Conservation (phyloP, 2,329 filamentous ascomycete species). For the Aspergillus proliferans region DNA sequence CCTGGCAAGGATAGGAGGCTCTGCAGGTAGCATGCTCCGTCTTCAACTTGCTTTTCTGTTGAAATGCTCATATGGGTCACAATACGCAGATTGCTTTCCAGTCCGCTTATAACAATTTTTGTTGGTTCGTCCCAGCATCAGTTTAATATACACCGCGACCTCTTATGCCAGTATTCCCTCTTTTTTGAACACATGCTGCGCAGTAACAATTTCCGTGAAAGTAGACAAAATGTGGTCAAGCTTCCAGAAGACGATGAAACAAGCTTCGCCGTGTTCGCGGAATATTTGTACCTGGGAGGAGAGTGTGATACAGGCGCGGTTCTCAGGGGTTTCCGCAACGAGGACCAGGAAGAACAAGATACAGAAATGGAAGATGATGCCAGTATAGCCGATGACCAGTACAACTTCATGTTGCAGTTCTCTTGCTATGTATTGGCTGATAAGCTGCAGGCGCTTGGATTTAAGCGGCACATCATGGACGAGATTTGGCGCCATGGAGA, state of each 20-base stretch:
- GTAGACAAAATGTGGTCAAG: background rate
- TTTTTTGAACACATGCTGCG: conserved; percentile 1
- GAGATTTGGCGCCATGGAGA: conserved; percentile 3
- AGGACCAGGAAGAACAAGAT: background rate
- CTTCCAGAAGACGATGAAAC: conserved; percentile 3
- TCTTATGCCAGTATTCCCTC: background rate
- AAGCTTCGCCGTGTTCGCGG: conserved; percentile 2
- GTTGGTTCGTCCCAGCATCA: background rate
- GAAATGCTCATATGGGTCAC: no score
- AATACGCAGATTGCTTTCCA: background rate
- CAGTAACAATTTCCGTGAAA: background rate
- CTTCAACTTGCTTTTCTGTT: no score
- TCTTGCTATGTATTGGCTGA: conserved; percentile 3
- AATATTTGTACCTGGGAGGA: conserved; percentile 2
- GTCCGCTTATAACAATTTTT: background rate
- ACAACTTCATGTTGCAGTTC: conserved; percentile 2
- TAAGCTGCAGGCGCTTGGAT: conserved; percentile 3
- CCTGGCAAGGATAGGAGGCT: background rate
- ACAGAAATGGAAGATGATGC: background rate
- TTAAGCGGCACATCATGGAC: background rate
- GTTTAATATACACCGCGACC: conserved; percentile 1
- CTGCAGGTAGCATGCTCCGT: background rate
- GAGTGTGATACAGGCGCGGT: conserved; percentile 1
- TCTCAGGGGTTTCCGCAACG: background rate
- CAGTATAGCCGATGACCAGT: background rate